A percentile compares a stretch with the other conserved stretches of the same genome.
These are phyloP conservation scores for Phaeomoniella chlamydospora DNA, from an alignment of 2,329 filamentous ascomycete species.

Conservation along the genomic window DNA sequence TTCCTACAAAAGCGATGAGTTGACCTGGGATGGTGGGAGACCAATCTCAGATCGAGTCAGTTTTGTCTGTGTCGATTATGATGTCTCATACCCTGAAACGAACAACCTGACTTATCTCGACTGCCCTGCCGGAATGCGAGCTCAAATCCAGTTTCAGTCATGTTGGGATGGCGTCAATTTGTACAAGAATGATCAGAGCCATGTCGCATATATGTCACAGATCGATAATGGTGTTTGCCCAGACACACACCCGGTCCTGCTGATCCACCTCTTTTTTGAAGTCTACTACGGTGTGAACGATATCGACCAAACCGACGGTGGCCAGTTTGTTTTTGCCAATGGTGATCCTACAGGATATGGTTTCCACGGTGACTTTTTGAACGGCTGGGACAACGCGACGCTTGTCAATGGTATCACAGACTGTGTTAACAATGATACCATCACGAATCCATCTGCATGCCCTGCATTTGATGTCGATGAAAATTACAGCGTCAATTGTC, in stretches of 20 bases:
- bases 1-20: conserved; percentile 6
- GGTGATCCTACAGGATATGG: conserved; percentile 64
- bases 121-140: conserved; percentile 66
- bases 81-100: conserved; percentile 41
- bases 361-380: conserved; percentile 68
- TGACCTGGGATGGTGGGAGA: conserved; percentile 18
- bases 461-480: conserved; percentile 8
- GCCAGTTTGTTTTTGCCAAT: conserved; percentile 62
- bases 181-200: conserved; percentile 39
- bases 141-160: conserved; percentile 76
- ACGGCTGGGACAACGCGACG: conserved; percentile 57
- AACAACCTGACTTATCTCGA: conserved; percentile 68
- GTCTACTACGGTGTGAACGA: conserved; percentile 37
- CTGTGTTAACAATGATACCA: conserved; percentile 46
- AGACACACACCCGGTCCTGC: conserved; percentile 47
- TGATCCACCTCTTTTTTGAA: conserved; percentile 70
- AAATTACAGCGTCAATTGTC: conserved; percentile 9
- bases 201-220: conserved; percentile 65
- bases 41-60: conserved; percentile 55
- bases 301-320: conserved; percentile 32
- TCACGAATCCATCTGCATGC: conserved; percentile 6
- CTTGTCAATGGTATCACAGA: conserved; percentile 55
- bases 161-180: conserved; percentile 68
- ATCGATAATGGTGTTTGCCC: conserved; percentile 71
- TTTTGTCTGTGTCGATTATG: conserved; percentile 89